Evolutionary conservation across 352 stramenopile genomes (phyloP).

Genomic region (Aphanomyces euteiches): DNA sequence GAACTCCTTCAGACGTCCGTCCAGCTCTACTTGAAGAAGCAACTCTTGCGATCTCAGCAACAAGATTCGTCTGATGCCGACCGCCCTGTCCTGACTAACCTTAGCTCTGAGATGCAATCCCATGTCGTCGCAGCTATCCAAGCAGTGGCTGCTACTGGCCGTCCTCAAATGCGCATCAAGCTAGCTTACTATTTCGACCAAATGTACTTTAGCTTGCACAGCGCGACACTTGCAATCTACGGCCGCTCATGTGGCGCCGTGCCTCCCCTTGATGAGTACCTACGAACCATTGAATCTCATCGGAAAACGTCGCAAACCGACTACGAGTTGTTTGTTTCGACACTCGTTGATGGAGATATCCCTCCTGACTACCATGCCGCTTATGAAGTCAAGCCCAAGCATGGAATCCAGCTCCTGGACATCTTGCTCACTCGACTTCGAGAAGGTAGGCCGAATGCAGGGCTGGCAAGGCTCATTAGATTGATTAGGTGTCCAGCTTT

Average conservation of each 20-base stretch:
- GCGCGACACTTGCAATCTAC: constrained; percentile 65
- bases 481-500: constrained; percentile 50
- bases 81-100: constrained; percentile 49
- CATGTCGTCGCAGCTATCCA: constrained; percentile 50
- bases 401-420: constrained; percentile 49
- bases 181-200: constrained; percentile 60
- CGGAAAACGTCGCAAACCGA: constrained; percentile 38
- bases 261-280: constrained; percentile 52
- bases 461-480: neutral
- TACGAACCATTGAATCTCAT: constrained; percentile 53
- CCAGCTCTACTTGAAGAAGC: constrained; percentile 48
- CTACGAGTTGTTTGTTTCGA: constrained; percentile 58
- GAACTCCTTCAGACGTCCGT: constrained; percentile 45
- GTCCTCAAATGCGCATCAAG: constrained; percentile 59
- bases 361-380: constrained; percentile 26
- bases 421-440: constrained; percentile 43
- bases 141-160: constrained; percentile 40
- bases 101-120: constrained; percentile 50
- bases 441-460: constrained; percentile 5
- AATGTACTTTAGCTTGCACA: constrained; percentile 83
- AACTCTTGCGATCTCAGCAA: constrained; percentile 44
- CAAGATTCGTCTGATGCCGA: constrained; percentile 66
- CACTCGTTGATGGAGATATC: constrained; percentile 36
- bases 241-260: constrained; percentile 59
- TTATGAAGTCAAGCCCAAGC: constrained; percentile 24